Base-by-base conservation (phyloP, 1,139 yeast species). In the Candida sp. region DNA sequence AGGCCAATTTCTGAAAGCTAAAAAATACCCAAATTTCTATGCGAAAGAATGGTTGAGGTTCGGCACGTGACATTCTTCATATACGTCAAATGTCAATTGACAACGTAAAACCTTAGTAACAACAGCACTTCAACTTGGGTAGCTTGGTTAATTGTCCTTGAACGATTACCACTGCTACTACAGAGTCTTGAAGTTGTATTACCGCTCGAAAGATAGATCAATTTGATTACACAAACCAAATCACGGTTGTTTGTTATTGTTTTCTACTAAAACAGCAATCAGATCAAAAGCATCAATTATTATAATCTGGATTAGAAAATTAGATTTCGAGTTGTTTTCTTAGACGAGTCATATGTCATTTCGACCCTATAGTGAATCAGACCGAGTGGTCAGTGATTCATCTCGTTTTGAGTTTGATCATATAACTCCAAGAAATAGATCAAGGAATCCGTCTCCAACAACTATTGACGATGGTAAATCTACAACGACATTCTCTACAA, bases 401-500 rank as follows among this genome's bases (percentile, higher is more conserved):
- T 63, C 70, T n/a, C 46, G 69, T 34, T 64, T 64, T 43, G 65
- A 63, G 37, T 59, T 50, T 43, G 64, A 60, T 36, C 46, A 49
- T 21, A 51, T 54, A 4, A 48, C 53, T 8, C 64, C 64, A 3
- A 43, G 57, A 42, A 55, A 49, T 37, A 48, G 67, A 42, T 61
- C 68, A 5, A 47, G 68, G 45, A 60, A 62, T 43, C 46, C 66
- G 2, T 59, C 68, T 5, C 69, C 68, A 3, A 55, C 66, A 11
- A 54, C 60, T 15, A 39, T 53, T 21, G 52, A 52, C 15, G 51
- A 53, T n/a, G 43, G 43, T 22, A 47, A 43, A 19, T 39, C 35
- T 4, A 23, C 40, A 27, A 48, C 54, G 15, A 54, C 55, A 7
- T 38, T 52, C 21, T 54, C 51, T 32, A 50, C 52, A 8, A 49